Conservation (phyloP, 208 protist species). For the Vickermania spadyakhi region DNA sequence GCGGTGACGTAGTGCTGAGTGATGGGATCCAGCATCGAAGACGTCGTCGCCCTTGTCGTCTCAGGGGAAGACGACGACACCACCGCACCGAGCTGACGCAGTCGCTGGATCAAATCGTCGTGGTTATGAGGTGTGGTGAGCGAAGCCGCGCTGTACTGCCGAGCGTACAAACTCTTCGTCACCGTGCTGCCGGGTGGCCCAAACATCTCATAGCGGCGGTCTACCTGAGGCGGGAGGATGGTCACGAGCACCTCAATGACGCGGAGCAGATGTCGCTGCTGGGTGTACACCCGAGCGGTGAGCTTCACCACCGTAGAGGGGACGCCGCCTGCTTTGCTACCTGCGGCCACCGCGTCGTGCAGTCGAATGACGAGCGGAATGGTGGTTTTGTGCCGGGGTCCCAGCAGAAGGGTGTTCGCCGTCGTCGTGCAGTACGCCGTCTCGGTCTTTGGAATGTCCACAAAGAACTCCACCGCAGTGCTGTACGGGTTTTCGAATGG, state of each 20-base stretch:
- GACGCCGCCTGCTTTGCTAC: not conserved
- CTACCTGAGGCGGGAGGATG: constrained; percentile 53
- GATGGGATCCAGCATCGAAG: constrained; percentile 73
- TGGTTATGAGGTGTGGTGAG: constrained; percentile 36
- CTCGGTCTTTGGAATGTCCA: constrained; percentile 33
- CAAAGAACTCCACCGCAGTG: constrained; percentile 51
- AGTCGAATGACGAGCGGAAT: constrained; percentile 50
- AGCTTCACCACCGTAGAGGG: constrained; percentile 10
- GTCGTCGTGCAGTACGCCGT: constrained; percentile 23
- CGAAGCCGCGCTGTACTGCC: constrained; percentile 43
- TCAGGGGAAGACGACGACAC: constrained; percentile 25
- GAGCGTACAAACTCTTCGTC: constrained; percentile 50
- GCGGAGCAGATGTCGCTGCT: constrained; percentile 50
- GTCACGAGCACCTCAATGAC: constrained; percentile 46
- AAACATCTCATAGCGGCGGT: constrained; percentile 81
- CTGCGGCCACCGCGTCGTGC: not conserved
- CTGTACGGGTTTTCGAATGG: constrained; percentile 63
- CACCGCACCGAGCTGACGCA: constrained; percentile 59
- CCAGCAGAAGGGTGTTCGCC: constrained; percentile 29
- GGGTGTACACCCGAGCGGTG: constrained; percentile 48
- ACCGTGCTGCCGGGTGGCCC: constrained; percentile 47
- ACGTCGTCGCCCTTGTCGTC: constrained; percentile 42
- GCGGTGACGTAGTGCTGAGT: constrained; percentile 73
- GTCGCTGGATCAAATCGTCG: constrained; percentile 35
- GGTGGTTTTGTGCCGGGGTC: constrained; percentile 42